phyloP scores from a whole-genome alignment of 2,329 filamentous ascomycete genomes.

The Sporothrix mexicana region DNA sequence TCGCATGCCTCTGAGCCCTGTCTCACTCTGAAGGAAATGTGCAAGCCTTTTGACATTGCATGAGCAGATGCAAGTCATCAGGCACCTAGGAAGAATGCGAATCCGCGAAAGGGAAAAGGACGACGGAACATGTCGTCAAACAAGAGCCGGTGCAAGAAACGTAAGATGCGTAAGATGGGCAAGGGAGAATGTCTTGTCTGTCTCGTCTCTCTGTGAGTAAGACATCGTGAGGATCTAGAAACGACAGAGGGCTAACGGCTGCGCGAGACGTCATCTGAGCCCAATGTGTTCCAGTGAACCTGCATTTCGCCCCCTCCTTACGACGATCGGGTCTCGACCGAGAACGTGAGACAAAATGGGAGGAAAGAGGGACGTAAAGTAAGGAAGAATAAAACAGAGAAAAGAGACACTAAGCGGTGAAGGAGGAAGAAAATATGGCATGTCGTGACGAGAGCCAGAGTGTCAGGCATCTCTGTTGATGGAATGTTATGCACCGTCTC shows the following conservation, averaged over 20 bases:
- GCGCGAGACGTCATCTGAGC: not conserved
- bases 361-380: not conserved
- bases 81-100: too few relatives aligned
- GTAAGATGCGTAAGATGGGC: slow-evolving; percentile 3
- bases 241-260: not conserved
- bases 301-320: not conserved
- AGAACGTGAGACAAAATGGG: not conserved
- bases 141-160: not conserved
- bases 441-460: not conserved
- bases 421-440: not conserved
- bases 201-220: not conserved
- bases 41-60: too few relatives aligned
- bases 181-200: slow-evolving; percentile 2
- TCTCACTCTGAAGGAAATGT: slow-evolving; percentile 16
- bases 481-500: slow-evolving; percentile 2
- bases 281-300: not conserved
- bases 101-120: not conserved
- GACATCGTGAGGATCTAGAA: slow-evolving; percentile 3
- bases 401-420: not conserved
- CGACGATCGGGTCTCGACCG: not conserved
- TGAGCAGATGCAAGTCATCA: too few relatives aligned
- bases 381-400: not conserved
- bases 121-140: not conserved
- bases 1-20: not conserved
- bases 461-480: not conserved